phyloP scores from a whole-genome alignment of 2,329 filamentous ascomycete genomes.

The Talaromyces marneffei region DNA sequence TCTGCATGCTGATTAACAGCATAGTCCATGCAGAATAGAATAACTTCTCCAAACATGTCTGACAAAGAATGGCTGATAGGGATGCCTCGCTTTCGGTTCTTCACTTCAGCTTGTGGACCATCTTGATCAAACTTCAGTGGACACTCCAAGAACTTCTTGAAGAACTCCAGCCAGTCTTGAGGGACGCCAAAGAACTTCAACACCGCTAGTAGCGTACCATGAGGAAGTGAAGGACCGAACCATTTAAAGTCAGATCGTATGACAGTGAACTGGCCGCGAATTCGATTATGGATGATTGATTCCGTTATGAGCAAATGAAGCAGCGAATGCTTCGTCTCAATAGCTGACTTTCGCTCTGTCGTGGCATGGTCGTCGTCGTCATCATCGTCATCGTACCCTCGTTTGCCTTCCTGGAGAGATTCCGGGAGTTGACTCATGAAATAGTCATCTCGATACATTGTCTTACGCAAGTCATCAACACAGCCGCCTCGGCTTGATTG shows the following conservation, averaged over 20 bases:
- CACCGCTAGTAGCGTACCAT: slow-evolving; percentile 53
- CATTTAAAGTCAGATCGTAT: slow-evolving; percentile 55
- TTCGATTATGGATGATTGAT: slow-evolving; percentile 45
- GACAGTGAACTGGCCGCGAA: slow-evolving; percentile 48
- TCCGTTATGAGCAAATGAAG: slow-evolving; percentile 54
- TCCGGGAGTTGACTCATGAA: slow-evolving; percentile 54
- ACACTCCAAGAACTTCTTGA: slow-evolving; percentile 53
- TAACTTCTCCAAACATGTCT: slow-evolving; percentile 54
- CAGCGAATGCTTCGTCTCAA: slow-evolving; percentile 51
- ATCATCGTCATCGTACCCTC: slow-evolving; percentile 34
- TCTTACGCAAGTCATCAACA: slow-evolving; percentile 30
- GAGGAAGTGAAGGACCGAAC: slow-evolving; percentile 54
- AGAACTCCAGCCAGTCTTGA: slow-evolving; percentile 53
- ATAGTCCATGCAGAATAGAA: slow-evolving; percentile 62
- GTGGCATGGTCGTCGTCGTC: slow-evolving; percentile 19
- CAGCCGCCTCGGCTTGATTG: background rate
- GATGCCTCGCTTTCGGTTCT: slow-evolving; percentile 50
- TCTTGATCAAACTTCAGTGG: slow-evolving; percentile 56
- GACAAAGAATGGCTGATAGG: slow-evolving; percentile 57
- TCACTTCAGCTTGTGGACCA: slow-evolving; percentile 39
- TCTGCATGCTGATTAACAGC: slow-evolving; percentile 54
- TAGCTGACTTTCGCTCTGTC: slow-evolving; percentile 36
- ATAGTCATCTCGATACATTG: slow-evolving; percentile 42
- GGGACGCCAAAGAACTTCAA: slow-evolving; percentile 57
- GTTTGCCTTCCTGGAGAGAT: slow-evolving; percentile 33